A percentile compares a stretch with the other conserved stretches of the same genome.
Conservation (phyloP, 139 green algal genomes). For the Eudorina sp. region DNA sequence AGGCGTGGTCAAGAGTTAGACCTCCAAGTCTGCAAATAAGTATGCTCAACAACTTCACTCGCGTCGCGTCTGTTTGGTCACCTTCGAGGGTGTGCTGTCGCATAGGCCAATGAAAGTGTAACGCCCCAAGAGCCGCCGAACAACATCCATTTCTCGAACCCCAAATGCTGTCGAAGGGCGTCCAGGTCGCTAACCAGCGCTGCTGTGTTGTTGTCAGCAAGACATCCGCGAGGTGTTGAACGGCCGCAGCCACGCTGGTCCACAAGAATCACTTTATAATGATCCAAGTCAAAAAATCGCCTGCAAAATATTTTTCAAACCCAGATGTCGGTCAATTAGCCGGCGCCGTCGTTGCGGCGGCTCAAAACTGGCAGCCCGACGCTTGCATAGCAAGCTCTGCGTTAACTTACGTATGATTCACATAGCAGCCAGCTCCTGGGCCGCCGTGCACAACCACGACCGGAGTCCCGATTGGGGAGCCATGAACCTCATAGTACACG, state of each 20-base stretch:
- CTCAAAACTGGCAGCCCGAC: no score
- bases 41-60: no score
- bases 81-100: constrained; percentile 54
- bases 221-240: constrained; percentile 66
- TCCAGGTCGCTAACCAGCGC: constrained; percentile 75
- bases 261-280: constrained; percentile 77
- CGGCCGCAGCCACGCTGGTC: constrained; percentile 81
- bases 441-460: constrained; percentile 79
- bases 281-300: constrained; percentile 76
- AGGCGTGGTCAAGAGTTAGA: no score
- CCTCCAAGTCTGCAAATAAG: no score
- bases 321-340: neutral
- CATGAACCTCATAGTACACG: constrained; percentile 69
- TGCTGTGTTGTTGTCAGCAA: constrained; percentile 73
- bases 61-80: no score
- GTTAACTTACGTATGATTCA: constrained; percentile 72
- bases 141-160: constrained; percentile 70
- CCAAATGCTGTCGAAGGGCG: constrained; percentile 63
- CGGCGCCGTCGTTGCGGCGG: neutral
- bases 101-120: constrained; percentile 77
- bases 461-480: constrained; percentile 60
- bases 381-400: no score
- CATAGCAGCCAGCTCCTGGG: constrained; percentile 74
- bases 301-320: constrained; percentile 37
- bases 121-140: constrained; percentile 84